Evolutionary conservation across 2,329 filamentous ascomycete genomes (phyloP).

Genomic region (Colletotrichum aenigma): DNA sequence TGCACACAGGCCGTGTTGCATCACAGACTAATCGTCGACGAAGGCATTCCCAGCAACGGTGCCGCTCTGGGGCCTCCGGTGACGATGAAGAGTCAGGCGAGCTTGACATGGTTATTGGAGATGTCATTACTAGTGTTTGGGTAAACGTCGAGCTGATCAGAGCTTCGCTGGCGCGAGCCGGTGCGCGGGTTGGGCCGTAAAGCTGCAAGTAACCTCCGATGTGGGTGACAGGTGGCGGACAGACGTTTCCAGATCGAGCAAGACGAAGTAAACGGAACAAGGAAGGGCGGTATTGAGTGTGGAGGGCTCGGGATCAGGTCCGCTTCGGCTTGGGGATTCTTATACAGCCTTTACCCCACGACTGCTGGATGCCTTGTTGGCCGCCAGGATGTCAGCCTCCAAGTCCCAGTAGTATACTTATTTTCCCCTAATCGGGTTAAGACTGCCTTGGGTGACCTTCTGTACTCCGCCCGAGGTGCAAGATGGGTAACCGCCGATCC

Average conservation of each 20-base stretch:
- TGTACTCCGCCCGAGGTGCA: neutral
- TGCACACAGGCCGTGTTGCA: conserved; percentile 36
- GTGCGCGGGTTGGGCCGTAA: neutral
- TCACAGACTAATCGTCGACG: conserved; percentile 45
- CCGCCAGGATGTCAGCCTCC: neutral
- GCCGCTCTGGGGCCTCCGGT: neutral
- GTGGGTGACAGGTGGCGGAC: neutral
- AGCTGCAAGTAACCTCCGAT: neutral
- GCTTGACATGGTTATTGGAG: neutral
- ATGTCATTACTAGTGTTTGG: neutral
- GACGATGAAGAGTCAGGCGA: neutral
- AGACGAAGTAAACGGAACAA: neutral
- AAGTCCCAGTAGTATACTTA: neutral
- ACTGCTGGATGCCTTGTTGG: neutral
- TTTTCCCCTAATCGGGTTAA: conserved; percentile 17
- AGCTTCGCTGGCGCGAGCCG: neutral
- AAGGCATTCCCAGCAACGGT: conserved; percentile 46
- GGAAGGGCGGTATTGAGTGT: neutral
- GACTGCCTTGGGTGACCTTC: neutral
- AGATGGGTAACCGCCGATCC: neutral
- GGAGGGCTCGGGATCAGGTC: neutral
- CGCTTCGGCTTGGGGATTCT: neutral
- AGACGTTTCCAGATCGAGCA: conserved; percentile 4
- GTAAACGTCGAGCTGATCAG: neutral
- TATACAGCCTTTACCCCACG: neutral